Base-by-base conservation (phyloP, 805 yeast species). In the Barnettozyma populi region DNA sequence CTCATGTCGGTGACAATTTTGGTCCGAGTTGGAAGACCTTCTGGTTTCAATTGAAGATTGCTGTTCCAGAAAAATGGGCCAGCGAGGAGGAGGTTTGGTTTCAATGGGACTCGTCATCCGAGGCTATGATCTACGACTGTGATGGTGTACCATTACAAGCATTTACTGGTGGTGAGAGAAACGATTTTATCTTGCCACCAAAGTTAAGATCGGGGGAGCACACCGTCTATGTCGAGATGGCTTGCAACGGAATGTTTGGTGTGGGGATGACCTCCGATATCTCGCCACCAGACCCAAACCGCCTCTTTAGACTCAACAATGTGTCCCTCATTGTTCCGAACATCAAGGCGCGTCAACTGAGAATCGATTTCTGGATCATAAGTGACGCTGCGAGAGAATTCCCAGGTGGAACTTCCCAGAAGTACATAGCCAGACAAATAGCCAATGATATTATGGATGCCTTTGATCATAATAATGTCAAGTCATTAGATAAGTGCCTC, bases 1-100 rank as follows among this genome's bases (percentile, higher is more conserved):
- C 87, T n/a, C 63, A 66, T 13, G 81, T 80, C 54, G 95, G 94
- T 20, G 83, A 86, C 55, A 68, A 73, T 8, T 89, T 86, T 63
- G 97, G 98, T 0, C 99, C 99, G 3, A 85, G 95, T 13, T 92
- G 99, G 99, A 84, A 92, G 49, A 86, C 98, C 1, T 95, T 89
- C 54, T 92, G 99, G 99, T 89, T 94, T 67, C 77, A 80, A 55
- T 68, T 92, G 19, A 67, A 73, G 13, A 66, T 87, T 49, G 69
- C 71, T n/a, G 70, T 92, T 5, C 96, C 96, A 0, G 55, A 70
- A 14, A 63, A 72, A 3, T 69, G 76, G 73, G 55, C 68, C 9
- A 62, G 71, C 20, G 71, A 73, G 14, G 57, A 61, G 11, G 74
- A 72, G 49, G 74, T 88, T 36, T 69, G 84, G 46, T 77, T 87